Evolutionary conservation across 148 eudicot species (phyloP), one percentile per base, ranked within the genome.

Genomic region (Hydrangea macrophylla): DNA sequence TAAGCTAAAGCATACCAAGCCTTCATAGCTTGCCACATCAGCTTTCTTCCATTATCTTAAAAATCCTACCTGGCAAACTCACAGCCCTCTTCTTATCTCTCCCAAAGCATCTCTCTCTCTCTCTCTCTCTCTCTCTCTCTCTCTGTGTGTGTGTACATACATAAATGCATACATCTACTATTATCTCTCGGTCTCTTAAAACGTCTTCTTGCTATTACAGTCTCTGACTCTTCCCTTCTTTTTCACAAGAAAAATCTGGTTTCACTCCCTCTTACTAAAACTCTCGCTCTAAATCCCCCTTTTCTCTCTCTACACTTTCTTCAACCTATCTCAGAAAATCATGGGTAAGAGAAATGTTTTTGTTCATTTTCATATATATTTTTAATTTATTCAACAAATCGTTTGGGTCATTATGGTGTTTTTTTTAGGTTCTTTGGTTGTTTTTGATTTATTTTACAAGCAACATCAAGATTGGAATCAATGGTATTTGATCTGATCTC

Each of bases 401-500:
- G 53, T 18, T 2, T 20, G 1, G 22, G n/a, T 48, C 23, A 48
- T 40, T 48, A 28, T 32, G 18, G n/a, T 66, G 48, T 73, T 13
- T 18, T 4, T 0, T 7, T 37, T 50, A 30, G 62, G 13, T 12
- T 45, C 32, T 39, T 22, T 27, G 6, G 26, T 33, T 13, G 1
- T 42, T 15, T 18, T 17, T 18, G 39, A 13, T 53, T 72, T 15
- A 2, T 7, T 26, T 9, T 51, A 26, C 90, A 86, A 89, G 82
- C 32, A 83, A 84, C 79, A 70, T 89, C 77, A 89, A 89, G 90
- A 80, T 89, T 79, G 95, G 90, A 77, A 86, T 89, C 75, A 89
- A 89, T 69, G 95, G 95, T 89, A 84, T 74, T 50, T 37, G 60
- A 65, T 74, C 58, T 55, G 18, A 37, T n/a, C n/a, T n/a, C n/a